Conservation (phyloP, 2,329 filamentous ascomycete species). For the Fusarium austroafricanum region DNA sequence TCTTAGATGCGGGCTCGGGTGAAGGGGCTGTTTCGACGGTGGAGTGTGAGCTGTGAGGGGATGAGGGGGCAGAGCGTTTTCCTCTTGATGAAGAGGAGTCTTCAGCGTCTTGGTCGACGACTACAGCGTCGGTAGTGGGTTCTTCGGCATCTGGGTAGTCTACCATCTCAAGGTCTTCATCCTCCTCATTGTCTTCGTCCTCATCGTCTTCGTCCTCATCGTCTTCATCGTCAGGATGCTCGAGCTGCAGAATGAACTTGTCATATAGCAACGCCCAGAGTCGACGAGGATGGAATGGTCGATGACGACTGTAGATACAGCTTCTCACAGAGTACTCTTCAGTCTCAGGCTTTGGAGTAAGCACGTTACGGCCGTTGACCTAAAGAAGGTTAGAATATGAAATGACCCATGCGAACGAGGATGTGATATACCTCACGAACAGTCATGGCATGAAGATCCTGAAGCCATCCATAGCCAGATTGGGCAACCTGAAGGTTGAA, state of each 20-base stretch:
- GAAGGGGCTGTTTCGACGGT: slow-evolving; percentile 43
- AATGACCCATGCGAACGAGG: fast-evolving
- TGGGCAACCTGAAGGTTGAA: slow-evolving; percentile 75
- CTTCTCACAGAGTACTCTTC: slow-evolving; percentile 79
- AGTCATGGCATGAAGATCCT: slow-evolving; percentile 76
- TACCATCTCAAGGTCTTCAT: slow-evolving; percentile 42
- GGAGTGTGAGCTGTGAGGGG: slow-evolving; percentile 41
- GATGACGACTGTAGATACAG: slow-evolving; percentile 73
- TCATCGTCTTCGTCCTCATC: slow-evolving; percentile 51
- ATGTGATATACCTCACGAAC: slow-evolving; percentile 61
- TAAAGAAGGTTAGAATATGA: slow-evolving; percentile 17
- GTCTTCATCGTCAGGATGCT: slow-evolving; percentile 51
- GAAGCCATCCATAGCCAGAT: slow-evolving; percentile 75
- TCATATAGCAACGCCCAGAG: slow-evolving; percentile 60
- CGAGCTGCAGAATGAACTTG: slow-evolving; percentile 64
- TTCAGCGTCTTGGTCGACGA: slow-evolving; percentile 2
- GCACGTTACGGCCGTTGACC: slow-evolving; percentile 61
- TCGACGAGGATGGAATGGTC: slow-evolving; percentile 63
- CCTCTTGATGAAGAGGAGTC: slow-evolving; percentile 27
- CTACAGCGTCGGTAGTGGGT: neutral
- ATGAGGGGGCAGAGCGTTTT: slow-evolving; percentile 37
- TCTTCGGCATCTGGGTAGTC: slow-evolving; percentile 28
- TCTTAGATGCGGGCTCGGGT: slow-evolving; percentile 23
- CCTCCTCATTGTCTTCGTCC: slow-evolving; percentile 46
- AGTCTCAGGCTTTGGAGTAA: slow-evolving; percentile 76